A percentile compares a stretch with the other conserved stretches of the same genome.
Conservation (phyloP, 768 basidiomycete species). For the Gyrodon lividus region DNA sequence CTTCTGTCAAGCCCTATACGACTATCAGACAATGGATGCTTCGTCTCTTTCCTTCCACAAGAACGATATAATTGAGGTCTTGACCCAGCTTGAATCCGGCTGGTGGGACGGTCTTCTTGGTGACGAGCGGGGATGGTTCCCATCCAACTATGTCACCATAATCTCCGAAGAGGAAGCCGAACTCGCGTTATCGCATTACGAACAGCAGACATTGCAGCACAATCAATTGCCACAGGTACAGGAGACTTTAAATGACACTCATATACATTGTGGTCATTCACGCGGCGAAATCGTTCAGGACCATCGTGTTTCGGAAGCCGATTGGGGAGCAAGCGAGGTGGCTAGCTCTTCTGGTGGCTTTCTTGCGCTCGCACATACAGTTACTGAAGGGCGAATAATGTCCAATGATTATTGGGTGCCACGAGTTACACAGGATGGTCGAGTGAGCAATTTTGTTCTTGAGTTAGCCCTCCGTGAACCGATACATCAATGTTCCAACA, state of each 20-base stretch:
- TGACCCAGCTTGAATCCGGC: slow-evolving; percentile 86
- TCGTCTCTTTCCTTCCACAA: slow-evolving; percentile 86
- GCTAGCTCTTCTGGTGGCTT: slow-evolving; percentile 38
- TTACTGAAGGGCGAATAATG: slow-evolving; percentile 32
- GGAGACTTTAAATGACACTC: slow-evolving; percentile 13
- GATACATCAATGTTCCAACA: slow-evolving; percentile 29
- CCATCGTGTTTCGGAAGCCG: slow-evolving; percentile 38
- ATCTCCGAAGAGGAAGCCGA: slow-evolving; percentile 84
- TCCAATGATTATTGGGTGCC: slow-evolving; percentile 91
- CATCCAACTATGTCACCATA: slow-evolving; percentile 87
- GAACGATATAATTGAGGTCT: slow-evolving; percentile 91
- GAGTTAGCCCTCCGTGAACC: neutral
- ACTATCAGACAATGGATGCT: slow-evolving; percentile 83
- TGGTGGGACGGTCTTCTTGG: slow-evolving; percentile 98
- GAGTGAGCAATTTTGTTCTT: slow-evolving; percentile 50
- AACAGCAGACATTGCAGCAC: slow-evolving; percentile 15
- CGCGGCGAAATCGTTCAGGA: slow-evolving; percentile 20
- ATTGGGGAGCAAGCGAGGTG: slow-evolving; percentile 40
- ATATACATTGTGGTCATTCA: slow-evolving; percentile 9
- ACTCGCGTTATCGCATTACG: slow-evolving; percentile 44
- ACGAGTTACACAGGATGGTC: slow-evolving; percentile 75
- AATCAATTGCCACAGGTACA: slow-evolving; percentile 11
- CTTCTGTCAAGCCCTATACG: slow-evolving; percentile 91
- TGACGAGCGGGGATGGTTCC: slow-evolving; percentile 94
- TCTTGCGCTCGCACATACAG: slow-evolving; percentile 30